Evolutionary conservation across 2,329 filamentous ascomycete genomes (phyloP), one percentile per base, ranked within the genome.

Genomic region (Scedosporium apiospermum): DNA sequence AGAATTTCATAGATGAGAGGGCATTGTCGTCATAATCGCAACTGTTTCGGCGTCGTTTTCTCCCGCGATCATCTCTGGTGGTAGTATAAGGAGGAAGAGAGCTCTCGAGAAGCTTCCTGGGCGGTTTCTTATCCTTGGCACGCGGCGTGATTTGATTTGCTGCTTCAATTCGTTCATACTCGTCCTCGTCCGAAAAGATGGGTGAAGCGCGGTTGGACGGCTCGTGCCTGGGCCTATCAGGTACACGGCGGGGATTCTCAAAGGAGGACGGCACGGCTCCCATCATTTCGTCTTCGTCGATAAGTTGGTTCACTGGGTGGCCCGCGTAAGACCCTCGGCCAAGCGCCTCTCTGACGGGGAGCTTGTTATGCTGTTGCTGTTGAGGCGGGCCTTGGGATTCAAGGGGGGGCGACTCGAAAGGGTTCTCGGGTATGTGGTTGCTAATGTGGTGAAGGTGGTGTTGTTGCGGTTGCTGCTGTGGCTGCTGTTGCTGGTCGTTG

Each of bases 11-110:
- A 9, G 71, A 70, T 64, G 76, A 76, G n/a, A 86, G 74, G 49
- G 77, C 75, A 53, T 77, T 77, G 68, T 86, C 83, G 64, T 85
- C 81, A 65, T 86, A 86, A 68, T 86, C 83, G 34, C 77, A 74
- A 63, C 74, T 79, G 42, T 71, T 71, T 2, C 73, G 76, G 14
- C 77, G 75, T 41, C 81, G 79, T 62, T 78, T 80, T 57, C 68
- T 73, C 38, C 49, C 34, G 5, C 57, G 42, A 10, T 53, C 42
- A 7, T 72, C 69, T 21, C 64, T 69, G 4, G 64, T 53, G 12
- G 64, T 64, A 18, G 63, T 63, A 14, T 14, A 64, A 57, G n/a
- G 64, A 63, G 41, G 66, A 63, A 38, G 68, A 65, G 64, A 69
- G 66, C 34, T 70, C 66, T 65, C 66, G 3, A 58, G 27, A 27